Evolutionary conservation across 345 rosid genomes (phyloP).

Genomic region (Eutrema heterophyllum): DNA sequence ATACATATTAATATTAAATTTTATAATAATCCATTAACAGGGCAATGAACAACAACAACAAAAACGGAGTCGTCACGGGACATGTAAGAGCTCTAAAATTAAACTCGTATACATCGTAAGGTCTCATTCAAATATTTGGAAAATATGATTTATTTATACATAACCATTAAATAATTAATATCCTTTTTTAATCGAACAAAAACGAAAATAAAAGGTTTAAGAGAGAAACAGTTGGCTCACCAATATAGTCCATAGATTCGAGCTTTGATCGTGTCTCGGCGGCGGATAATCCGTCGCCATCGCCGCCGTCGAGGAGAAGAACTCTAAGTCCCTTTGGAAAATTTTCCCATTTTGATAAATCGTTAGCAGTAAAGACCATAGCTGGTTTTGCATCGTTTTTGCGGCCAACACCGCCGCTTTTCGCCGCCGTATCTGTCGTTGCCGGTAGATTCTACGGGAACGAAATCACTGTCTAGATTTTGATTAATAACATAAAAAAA

Average conservation of each 20-base stretch:
- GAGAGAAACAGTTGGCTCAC: slow-evolving; percentile 39
- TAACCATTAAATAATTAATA: not conserved
- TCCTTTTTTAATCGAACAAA: not conserved
- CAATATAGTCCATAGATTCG: slow-evolving; percentile 85
- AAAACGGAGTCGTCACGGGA: slow-evolving; percentile 19
- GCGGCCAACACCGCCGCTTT: slow-evolving; percentile 45
- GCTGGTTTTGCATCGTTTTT: slow-evolving; percentile 96
- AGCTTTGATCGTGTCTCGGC: slow-evolving; percentile 67
- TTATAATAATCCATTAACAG: not conserved
- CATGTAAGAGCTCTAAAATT: not conserved
- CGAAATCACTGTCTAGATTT: not conserved
- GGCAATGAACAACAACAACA: not conserved
- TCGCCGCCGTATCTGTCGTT: slow-evolving; percentile 21
- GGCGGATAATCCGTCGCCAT: slow-evolving; percentile 44
- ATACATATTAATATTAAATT: not conserved
- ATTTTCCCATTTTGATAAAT: slow-evolving; percentile 82
- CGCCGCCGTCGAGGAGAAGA: slow-evolving; percentile 63
- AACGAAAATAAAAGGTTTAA: not conserved
- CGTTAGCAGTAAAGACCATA: slow-evolving; percentile 82
- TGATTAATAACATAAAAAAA: not conserved
- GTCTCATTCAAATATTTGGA: slow-evolving; percentile 11
- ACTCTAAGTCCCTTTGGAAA: slow-evolving; percentile 94
- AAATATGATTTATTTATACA: not conserved
- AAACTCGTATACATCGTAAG: not conserved
- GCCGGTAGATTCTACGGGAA: slow-evolving; percentile 20